Evolutionary conservation across 805 yeast species (phyloP).

Genomic region (Starmerella bombicola): DNA sequence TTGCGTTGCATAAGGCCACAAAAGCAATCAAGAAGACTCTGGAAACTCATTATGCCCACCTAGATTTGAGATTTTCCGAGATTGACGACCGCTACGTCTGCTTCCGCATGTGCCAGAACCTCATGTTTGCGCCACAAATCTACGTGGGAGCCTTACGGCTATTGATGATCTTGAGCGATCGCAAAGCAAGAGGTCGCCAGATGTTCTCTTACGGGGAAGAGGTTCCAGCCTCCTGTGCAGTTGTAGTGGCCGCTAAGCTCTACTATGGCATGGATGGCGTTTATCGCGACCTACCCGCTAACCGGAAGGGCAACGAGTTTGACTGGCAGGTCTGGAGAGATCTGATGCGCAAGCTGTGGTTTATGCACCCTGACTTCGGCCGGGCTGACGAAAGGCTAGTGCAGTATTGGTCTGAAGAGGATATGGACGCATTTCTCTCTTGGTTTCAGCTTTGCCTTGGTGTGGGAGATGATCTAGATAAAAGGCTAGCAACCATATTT

Average conservation of each 20-base stretch:
- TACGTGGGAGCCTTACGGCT: conserved; percentile 30
- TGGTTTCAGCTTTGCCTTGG: conserved; percentile 33
- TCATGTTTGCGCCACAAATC: conserved; percentile 41
- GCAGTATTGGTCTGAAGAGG: conserved; percentile 37
- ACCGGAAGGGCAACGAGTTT: conserved; percentile 9
- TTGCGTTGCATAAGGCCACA: conserved; percentile 5
- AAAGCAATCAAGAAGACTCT: background rate
- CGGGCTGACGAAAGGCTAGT: conserved; percentile 31
- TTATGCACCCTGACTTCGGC: conserved; percentile 19
- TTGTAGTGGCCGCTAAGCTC: conserved; percentile 14
- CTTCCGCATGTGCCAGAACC: conserved; percentile 25
- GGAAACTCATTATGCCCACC: background rate
- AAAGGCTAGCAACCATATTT: conserved; percentile 20
- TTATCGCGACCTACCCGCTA: conserved; percentile 6
- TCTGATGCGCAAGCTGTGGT: conserved; percentile 24
- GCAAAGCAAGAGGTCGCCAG: background rate
- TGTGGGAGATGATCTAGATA: background rate
- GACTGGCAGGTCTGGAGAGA: conserved; percentile 30
- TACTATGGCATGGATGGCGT: conserved; percentile 24
- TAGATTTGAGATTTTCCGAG: background rate
- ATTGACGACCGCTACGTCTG: conserved; percentile 10
- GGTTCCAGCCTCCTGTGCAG: conserved; percentile 9
- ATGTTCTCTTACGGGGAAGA: conserved; percentile 8
- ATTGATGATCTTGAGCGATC: conserved; percentile 12
- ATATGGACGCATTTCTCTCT: conserved; percentile 37